Percentiles rank a stretch among this genome's conserved stretches.
Conservation (phyloP, 1,284 basidiomycete species). For the Moesziomyces sp. region DNA sequence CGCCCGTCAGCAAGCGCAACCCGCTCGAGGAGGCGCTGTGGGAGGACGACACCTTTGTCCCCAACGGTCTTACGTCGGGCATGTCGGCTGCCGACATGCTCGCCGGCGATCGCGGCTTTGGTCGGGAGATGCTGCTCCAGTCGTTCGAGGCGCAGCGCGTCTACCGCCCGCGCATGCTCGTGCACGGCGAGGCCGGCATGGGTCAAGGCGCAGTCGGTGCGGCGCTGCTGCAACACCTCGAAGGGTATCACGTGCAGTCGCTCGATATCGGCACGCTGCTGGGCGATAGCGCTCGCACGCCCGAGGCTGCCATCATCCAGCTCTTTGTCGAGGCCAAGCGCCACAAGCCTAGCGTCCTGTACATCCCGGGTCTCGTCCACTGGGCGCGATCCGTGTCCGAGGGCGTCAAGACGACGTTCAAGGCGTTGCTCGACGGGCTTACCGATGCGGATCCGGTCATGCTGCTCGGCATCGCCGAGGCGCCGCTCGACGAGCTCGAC, state of each 20-base stretch:
- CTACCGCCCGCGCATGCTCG: slow-evolving; percentile 86
- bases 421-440: slow-evolving; percentile 89
- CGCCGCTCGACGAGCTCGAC: slow-evolving; percentile 77
- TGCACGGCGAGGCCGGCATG: slow-evolving; percentile 86
- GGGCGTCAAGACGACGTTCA: slow-evolving; percentile 83
- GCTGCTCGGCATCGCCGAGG: slow-evolving; percentile 87
- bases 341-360: slow-evolving; percentile 94
- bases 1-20: slow-evolving; percentile 67
- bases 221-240: slow-evolving; percentile 89
- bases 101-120: slow-evolving; percentile 55
- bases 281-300: slow-evolving; percentile 86
- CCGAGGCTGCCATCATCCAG: slow-evolving; percentile 92
- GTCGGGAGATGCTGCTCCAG: slow-evolving; percentile 68
- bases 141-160: slow-evolving; percentile 91
- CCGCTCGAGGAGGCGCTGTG: slow-evolving; percentile 91
- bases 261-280: slow-evolving; percentile 89
- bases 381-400: slow-evolving; percentile 90
- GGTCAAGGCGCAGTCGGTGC: slow-evolving; percentile 90
- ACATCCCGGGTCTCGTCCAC: slow-evolving; percentile 86
- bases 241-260: slow-evolving; percentile 94
- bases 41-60: slow-evolving; percentile 73
- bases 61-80: slow-evolving; percentile 68
- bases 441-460: slow-evolving; percentile 91
- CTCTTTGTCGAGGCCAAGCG: slow-evolving; percentile 98
- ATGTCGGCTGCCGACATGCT: slow-evolving; percentile 47